Evolutionary conservation across 805 yeast species (phyloP).

Genomic region (Yamadazyma ubonensis): DNA sequence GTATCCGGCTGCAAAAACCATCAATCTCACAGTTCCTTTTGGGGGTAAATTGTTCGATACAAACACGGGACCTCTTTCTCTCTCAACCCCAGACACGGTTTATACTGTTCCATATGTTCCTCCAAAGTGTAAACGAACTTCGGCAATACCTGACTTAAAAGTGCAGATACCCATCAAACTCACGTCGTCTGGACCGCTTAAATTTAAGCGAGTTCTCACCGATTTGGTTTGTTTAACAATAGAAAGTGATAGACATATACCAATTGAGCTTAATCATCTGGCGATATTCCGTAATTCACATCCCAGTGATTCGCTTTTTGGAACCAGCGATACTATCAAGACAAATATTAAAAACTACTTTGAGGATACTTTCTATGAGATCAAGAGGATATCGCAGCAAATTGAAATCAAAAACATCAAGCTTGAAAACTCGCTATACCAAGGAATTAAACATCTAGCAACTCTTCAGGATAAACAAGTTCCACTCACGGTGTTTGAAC

Average conservation of each 20-base stretch:
- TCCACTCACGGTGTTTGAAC: constrained; percentile 22
- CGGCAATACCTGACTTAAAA: constrained; percentile 1
- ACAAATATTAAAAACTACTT: constrained; percentile 24
- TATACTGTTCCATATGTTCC: constrained; percentile 25
- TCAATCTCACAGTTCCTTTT: too few species aligned
- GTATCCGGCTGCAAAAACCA: too few species aligned
- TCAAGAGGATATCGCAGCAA: constrained; percentile 18
- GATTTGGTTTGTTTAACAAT: constrained; percentile 34
- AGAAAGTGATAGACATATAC: constrained; percentile 35
- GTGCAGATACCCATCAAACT: constrained; percentile 12
- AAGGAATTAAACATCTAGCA: constrained; percentile 31
- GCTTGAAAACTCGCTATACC: constrained; percentile 29
- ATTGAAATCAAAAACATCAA: constrained; percentile 26
- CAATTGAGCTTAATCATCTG: constrained; percentile 39
- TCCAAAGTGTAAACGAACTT: background rate
- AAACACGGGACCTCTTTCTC: too few species aligned
- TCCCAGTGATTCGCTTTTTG: constrained; percentile 8
- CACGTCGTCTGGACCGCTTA: constrained; percentile 17
- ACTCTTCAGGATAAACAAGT: constrained; percentile 26
- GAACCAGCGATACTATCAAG: constrained; percentile 24
- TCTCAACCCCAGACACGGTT: constrained; percentile 21
- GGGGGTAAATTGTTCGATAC: too few species aligned
- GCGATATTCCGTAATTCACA: constrained; percentile 26
- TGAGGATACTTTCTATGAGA: constrained; percentile 18
- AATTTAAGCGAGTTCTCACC: constrained; percentile 21